phyloP scores from a whole-genome alignment of 2,329 filamentous ascomycete genomes.

The Nigrospora sphaerica region DNA sequence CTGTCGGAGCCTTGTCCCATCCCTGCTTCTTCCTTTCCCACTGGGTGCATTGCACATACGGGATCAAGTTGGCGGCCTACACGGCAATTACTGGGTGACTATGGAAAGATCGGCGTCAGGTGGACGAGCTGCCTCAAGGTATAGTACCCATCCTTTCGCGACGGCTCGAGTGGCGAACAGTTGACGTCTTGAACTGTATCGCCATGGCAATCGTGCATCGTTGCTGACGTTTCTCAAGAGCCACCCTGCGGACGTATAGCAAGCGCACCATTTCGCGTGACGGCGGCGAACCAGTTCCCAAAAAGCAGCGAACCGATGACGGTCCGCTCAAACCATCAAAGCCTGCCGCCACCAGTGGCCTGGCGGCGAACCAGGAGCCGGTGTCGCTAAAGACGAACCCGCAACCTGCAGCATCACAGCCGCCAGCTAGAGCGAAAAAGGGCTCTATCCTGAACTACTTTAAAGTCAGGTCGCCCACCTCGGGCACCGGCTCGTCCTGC shows the following conservation, averaged over 20 bases:
- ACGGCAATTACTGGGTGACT: too few species aligned
- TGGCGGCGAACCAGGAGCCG: neutral
- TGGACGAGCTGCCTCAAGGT: too few species aligned
- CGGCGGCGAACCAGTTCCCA: slow-evolving; percentile 12
- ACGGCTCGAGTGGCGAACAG: too few species aligned
- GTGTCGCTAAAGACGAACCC: neutral
- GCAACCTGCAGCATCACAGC: neutral
- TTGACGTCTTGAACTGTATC: too few species aligned
- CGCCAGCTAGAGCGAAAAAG: slow-evolving; percentile 9
- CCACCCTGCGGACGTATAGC: slow-evolving; percentile 28
- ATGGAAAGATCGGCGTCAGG: too few species aligned
- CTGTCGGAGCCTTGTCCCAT: too few species aligned
- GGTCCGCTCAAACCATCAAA: neutral
- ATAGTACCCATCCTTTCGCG: too few species aligned
- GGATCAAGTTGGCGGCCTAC: too few species aligned
- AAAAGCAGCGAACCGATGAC: slow-evolving; percentile 13
- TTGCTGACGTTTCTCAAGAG: slow-evolving; percentile 7
- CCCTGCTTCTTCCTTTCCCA: too few species aligned
- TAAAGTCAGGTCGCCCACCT: slow-evolving; percentile 12
- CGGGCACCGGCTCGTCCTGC: slow-evolving; percentile 6
- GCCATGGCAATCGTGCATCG: too few species aligned
- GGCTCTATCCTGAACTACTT: slow-evolving; percentile 23
- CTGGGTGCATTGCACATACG: too few species aligned
- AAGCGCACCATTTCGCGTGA: slow-evolving; percentile 19
- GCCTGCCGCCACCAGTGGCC: neutral